phyloP scores from a whole-genome alignment of 179 eudicot species.

The Gypsophila paniculata region DNA sequence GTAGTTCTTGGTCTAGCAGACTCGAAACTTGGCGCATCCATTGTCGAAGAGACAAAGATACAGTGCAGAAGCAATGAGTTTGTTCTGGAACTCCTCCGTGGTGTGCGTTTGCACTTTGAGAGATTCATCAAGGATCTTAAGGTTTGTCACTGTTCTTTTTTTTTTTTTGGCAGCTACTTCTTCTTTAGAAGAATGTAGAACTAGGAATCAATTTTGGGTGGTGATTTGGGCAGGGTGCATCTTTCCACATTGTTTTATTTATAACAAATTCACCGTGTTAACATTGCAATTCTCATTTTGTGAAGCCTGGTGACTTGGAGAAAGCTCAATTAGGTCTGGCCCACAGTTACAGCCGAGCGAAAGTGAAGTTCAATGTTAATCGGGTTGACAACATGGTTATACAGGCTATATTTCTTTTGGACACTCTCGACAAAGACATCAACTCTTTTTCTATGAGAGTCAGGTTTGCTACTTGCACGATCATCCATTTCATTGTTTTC shows the following conservation, averaged over 20 bases:
- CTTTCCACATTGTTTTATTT: not conserved
- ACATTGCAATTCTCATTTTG: not conserved
- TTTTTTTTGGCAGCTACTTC: no score
- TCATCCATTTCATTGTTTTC: not conserved
- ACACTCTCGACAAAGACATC: slow-evolving; percentile 89
- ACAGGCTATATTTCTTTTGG: slow-evolving; percentile 95
- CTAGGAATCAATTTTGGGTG: no score
- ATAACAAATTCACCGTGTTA: not conserved
- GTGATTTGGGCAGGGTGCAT: no score
- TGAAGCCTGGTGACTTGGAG: slow-evolving; percentile 87
- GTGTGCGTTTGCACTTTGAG: slow-evolving; percentile 81
- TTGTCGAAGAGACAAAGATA: slow-evolving; percentile 65
- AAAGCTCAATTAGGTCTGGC: slow-evolving; percentile 91
- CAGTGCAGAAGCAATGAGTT: slow-evolving; percentile 86
- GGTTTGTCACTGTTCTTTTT: slow-evolving; percentile 38
- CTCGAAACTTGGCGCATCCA: slow-evolving; percentile 73
- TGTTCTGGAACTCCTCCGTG: slow-evolving; percentile 85
- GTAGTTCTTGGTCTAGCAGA: slow-evolving; percentile 75
- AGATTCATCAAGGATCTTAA: slow-evolving; percentile 72
- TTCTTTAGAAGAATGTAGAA: no score
- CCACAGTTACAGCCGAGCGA: slow-evolving; percentile 96
- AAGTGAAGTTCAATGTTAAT: slow-evolving; percentile 98
- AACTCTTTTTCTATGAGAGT: slow-evolving; percentile 96
- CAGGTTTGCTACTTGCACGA: slow-evolving; percentile 44
- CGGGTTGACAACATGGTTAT: slow-evolving; percentile 97